Conservation (phyloP, 1,139 yeast genomes). For the Scheffersomyces stambukii region DNA sequence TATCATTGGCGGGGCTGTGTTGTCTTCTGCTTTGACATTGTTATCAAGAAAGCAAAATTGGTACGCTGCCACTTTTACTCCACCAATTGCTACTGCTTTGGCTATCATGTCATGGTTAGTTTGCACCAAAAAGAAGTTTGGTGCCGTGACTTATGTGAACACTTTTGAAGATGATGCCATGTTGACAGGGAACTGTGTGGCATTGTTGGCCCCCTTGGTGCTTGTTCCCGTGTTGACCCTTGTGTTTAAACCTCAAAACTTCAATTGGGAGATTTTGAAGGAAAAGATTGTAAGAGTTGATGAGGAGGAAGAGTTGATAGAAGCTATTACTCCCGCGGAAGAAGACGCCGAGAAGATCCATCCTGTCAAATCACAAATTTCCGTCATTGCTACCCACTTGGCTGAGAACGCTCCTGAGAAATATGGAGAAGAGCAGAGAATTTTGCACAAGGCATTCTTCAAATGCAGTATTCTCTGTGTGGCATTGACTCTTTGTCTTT, state of each 20-base stretch:
- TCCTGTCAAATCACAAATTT: constrained; percentile 34
- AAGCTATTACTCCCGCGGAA: constrained; percentile 19
- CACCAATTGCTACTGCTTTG: constrained; percentile 57
- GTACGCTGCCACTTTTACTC: constrained; percentile 56
- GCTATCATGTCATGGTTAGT: constrained; percentile 69
- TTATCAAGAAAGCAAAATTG: constrained; percentile 65
- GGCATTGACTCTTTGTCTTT: constrained; percentile 53
- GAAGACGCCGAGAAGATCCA: constrained; percentile 34
- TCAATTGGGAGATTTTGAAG: constrained; percentile 60
- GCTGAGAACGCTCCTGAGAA: constrained; percentile 32
- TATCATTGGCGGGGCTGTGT: constrained; percentile 79
- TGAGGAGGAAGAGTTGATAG: constrained; percentile 58
- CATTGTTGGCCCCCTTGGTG: constrained; percentile 69
- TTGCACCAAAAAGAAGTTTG: constrained; percentile 51
- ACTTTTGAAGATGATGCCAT: constrained; percentile 77
- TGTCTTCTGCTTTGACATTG: constrained; percentile 70
- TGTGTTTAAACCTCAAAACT: constrained; percentile 63
- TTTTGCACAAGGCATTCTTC: constrained; percentile 49
- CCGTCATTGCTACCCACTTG: constrained; percentile 41
- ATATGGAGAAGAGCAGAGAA: constrained; percentile 39
- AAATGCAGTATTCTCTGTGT: constrained; percentile 54
- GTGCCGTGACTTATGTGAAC: constrained; percentile 53
- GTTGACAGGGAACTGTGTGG: constrained; percentile 83
- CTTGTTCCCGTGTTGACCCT: constrained; percentile 65
- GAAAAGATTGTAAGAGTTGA: constrained; percentile 58